Base-by-base conservation (phyloP, 2,329 filamentous ascomycete species). In the Raffaelea arxii region DNA sequence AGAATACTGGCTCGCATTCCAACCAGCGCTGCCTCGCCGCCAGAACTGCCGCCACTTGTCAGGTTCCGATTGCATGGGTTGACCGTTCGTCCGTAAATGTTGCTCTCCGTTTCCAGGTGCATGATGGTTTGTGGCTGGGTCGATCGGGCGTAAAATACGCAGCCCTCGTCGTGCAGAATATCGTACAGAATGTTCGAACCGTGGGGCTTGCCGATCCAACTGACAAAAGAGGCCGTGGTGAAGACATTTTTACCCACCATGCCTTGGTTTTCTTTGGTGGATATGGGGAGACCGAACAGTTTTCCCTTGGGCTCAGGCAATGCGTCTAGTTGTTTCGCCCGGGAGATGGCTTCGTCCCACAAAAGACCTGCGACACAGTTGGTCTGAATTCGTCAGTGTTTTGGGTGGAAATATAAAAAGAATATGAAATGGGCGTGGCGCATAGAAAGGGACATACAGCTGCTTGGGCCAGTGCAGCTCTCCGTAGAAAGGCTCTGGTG, bases 231-330 rank as follows among this genome's bases (percentile, higher is more conserved):
- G 9, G 27, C 27, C 9, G 9, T 9, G 9, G 27, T 30, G 27
- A 9, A 16, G 27, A n/a, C n/a, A n/a, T n/a, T n/a, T n/a, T 16
- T 30, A 16, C 27, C 16, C 16, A 18, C n/a, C 7, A 69, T 58
- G 43, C 69, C 64, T 48, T 71, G 70, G 41, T 66, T 69, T 11
- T 71, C 53, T 18, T 39, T 39, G 36, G 19, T 10, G 36, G 16
- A 18, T 18, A 39, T 7, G 0, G 75, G 75, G 2, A 80, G 57
- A 22, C 62, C 63, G 47, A 65, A 62, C 3, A 65, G 53, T 16
- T 63, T 60, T 1, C 63, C 63, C n/a, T 62, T 25, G 4, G 61
- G 54, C 27, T 9, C 27, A 9, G 27, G 27, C 9, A 39, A 21
- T 7, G 5, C 23, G 19, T 39, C 37, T 18, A 39, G 37, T 7